Evolutionary conservation across 306 rosid species (phyloP).

Genomic region (Vachellia pachyceras): DNA sequence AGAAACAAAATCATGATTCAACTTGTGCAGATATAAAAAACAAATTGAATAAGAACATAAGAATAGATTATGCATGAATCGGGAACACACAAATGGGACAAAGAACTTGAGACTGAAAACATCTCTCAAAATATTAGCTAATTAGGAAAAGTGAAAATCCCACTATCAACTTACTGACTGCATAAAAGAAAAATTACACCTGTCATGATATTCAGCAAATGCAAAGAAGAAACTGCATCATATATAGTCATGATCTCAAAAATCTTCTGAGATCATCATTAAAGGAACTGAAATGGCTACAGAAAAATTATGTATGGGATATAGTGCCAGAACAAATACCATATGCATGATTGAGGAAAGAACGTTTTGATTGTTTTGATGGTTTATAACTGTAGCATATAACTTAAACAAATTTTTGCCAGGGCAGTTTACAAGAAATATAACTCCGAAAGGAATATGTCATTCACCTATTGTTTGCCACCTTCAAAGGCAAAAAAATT

Average conservation of each 20-base stretch:
- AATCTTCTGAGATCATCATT: background rate
- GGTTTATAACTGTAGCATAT: background rate
- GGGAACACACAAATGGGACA: slow-evolving; percentile 15
- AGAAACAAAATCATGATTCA: slow-evolving; percentile 21
- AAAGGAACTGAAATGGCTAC: background rate
- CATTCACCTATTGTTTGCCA: background rate
- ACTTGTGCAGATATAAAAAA: slow-evolving; percentile 23
- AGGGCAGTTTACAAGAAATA: background rate
- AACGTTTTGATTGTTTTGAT: background rate
- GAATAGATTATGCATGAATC: slow-evolving; percentile 21
- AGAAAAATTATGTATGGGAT: background rate
- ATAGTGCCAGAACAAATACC: slow-evolving; percentile 3
- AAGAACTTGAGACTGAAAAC: slow-evolving; percentile 20
- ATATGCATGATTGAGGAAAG: background rate
- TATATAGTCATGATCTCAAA: background rate
- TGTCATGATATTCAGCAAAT: background rate
- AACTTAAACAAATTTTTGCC: background rate
- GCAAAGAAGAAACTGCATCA: background rate
- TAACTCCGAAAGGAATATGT: background rate
- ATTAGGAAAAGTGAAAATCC: background rate
- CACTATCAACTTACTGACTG: background rate
- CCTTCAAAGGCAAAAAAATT: background rate
- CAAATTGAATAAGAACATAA: slow-evolving; percentile 12
- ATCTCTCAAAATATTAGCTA: slow-evolving; percentile 18
- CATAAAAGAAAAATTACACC: background rate